Evolutionary conservation across 768 basidiomycete species (phyloP).

Genomic region (Termitomyces sp.): DNA sequence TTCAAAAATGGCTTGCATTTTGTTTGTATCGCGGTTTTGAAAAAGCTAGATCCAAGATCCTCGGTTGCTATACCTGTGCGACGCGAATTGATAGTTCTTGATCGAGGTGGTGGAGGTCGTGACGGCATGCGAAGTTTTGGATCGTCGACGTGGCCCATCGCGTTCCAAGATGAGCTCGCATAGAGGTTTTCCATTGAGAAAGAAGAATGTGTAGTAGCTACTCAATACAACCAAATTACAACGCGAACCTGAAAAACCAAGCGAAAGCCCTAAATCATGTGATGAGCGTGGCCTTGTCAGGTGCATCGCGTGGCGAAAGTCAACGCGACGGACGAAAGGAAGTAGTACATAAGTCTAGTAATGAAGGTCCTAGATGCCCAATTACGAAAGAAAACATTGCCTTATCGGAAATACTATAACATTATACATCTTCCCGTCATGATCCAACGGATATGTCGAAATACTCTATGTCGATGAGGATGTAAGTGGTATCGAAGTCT

Average conservation of each 20-base stretch:
- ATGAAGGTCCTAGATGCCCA: background rate
- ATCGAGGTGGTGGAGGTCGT: slow-evolving; percentile 1
- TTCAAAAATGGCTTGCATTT: background rate
- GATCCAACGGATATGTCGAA: background rate
- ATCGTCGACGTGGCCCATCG: slow-evolving; percentile 1
- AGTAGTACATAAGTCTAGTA: background rate
- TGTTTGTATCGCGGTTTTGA: background rate
- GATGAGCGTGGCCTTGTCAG: background rate
- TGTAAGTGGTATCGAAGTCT: background rate
- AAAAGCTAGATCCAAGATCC: slow-evolving; percentile 15
- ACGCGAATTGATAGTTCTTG: background rate
- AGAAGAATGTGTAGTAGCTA: background rate
- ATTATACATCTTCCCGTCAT: background rate
- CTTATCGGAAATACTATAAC: background rate
- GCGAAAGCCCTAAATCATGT: background rate
- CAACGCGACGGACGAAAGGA: background rate
- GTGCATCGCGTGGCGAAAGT: background rate
- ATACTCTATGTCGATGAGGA: background rate
- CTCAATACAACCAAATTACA: background rate
- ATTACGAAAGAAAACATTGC: background rate
- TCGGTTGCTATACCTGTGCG: slow-evolving; percentile 9
- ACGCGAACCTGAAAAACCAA: background rate
- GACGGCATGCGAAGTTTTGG: slow-evolving; percentile 9
- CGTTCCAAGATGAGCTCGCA: slow-evolving; percentile 3
- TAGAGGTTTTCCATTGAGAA: slow-evolving; percentile 11